Evolutionary conservation across 2,329 filamentous ascomycete genomes (phyloP).

Genomic region (Cytospora paraplurivora): DNA sequence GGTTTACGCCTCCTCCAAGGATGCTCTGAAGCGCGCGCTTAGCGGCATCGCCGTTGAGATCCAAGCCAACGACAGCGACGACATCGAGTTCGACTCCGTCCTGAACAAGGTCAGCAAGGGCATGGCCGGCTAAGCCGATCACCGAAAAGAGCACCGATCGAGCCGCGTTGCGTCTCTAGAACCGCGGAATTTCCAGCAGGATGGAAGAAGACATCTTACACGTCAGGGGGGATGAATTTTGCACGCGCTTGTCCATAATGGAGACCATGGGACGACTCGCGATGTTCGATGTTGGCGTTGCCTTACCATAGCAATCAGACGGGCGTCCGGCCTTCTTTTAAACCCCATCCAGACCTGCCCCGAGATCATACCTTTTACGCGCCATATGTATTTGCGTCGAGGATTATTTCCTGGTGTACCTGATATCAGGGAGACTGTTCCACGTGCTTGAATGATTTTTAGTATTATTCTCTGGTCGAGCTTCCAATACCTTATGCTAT

Average conservation of each 20-base stretch:
- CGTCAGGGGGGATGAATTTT: constrained; percentile 22
- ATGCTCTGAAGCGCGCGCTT: constrained; percentile 78
- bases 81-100: constrained; percentile 77
- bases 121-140: constrained; percentile 41
- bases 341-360: not conserved
- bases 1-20: constrained; percentile 88
- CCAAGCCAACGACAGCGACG: constrained; percentile 81
- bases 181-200: constrained; percentile 12
- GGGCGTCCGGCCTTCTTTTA: constrained; percentile 21
- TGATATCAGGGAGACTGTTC: not conserved
- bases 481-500: not conserved
- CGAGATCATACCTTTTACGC: not conserved
- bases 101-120: constrained; percentile 68
- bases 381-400: not conserved
- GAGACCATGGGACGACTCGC: constrained; percentile 18
- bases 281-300: constrained; percentile 26
- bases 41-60: constrained; percentile 75
- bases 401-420: not conserved
- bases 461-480: not conserved
- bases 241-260: constrained; percentile 27
- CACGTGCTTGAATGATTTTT: not conserved
- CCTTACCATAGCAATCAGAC: constrained; percentile 27
- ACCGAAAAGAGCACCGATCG: constrained; percentile 7
- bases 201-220: constrained; percentile 7
- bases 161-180: constrained; percentile 26